Conservation (phyloP, 73 alveolate species). For the Diophrys sp. region DNA sequence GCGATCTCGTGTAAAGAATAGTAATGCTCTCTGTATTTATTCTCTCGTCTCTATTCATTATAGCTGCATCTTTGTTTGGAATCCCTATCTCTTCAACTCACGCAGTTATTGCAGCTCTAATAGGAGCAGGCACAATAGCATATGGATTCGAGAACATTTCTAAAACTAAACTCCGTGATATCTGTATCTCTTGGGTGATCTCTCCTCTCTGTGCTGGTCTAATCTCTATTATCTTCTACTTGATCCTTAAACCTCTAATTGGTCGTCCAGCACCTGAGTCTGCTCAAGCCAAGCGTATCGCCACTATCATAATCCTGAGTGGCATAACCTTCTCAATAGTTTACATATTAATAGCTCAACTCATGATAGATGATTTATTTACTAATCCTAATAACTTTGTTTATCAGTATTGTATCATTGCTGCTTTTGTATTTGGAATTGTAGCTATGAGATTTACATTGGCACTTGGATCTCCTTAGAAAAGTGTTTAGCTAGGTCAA, state of each 20-base stretch:
- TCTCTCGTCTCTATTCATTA: background rate
- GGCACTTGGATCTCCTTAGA: background rate
- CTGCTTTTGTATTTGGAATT: background rate
- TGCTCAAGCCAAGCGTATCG: background rate
- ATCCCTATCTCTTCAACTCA: conserved; percentile 19
- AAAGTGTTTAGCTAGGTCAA: too few species aligned
- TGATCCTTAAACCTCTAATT: background rate
- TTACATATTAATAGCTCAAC: background rate
- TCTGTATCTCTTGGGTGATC: conserved; percentile 6
- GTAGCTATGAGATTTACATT: background rate
- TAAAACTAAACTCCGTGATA: background rate
- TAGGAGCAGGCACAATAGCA: conserved; percentile 19
- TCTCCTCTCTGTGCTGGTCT: conserved; percentile 9
- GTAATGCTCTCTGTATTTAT: background rate
- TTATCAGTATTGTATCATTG: background rate
- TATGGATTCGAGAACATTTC: conserved; percentile 5
- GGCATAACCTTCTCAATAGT: background rate
- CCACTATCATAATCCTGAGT: background rate
- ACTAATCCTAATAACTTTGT: background rate
- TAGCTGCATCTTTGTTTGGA: conserved; percentile 1
- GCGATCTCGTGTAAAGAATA: background rate
- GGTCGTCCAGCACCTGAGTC: background rate
- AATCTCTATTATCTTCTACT: background rate
- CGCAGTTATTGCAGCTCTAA: conserved; percentile 12
- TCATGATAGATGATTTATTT: conserved; percentile 6